Evolutionary conservation across 1,284 basidiomycete species (phyloP).

Genomic region (Singerocomus inundabilis): DNA sequence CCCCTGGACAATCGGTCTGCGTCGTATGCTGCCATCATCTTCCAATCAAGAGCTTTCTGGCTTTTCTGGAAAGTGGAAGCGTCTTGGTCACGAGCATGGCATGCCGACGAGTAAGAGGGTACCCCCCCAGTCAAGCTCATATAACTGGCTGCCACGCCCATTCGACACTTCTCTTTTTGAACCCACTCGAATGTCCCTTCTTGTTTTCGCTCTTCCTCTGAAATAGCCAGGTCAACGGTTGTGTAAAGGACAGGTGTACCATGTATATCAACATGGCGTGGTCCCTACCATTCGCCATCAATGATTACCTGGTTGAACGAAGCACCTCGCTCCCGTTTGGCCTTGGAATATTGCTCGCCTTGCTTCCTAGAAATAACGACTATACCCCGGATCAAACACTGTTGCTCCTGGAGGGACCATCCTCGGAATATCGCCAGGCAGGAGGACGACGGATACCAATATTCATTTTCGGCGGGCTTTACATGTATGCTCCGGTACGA

Average conservation of each 20-base stretch:
- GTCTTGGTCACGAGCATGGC: no score
- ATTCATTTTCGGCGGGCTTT: background rate
- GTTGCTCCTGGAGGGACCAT: background rate
- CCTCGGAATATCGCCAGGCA: background rate
- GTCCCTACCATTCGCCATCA: no score
- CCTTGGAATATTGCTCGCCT: background rate
- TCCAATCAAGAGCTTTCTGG: no score
- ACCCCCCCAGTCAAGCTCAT: constrained; percentile 4
- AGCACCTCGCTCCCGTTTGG: background rate
- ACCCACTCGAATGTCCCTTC: background rate
- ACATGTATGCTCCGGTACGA: background rate
- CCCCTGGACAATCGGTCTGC: no score
- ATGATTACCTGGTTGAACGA: background rate
- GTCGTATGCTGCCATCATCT: no score
- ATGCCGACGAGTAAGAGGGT: constrained; percentile 14
- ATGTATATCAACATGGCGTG: no score
- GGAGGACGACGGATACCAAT: background rate
- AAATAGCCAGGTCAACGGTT: no score
- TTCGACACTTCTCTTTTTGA: background rate
- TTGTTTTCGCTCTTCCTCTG: background rate
- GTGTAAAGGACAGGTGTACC: background rate
- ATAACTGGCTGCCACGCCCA: background rate
- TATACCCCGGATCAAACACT: background rate
- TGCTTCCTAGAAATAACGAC: background rate
- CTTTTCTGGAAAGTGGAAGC: no score